Conservation (phyloP, 2,329 filamentous ascomycete genomes). For the Cadophora gregata region DNA sequence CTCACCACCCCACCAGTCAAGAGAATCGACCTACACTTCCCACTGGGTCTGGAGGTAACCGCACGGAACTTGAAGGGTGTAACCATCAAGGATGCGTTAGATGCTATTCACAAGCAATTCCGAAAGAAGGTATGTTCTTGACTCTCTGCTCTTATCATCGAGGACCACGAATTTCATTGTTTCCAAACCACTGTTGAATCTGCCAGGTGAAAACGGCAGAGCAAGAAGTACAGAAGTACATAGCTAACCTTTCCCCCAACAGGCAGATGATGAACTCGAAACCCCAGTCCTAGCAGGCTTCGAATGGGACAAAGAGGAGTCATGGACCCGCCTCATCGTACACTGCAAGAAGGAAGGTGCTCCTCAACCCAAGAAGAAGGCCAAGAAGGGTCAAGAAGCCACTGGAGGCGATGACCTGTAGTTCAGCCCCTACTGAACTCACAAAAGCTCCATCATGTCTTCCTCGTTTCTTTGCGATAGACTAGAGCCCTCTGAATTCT, state of each 20-base stretch:
- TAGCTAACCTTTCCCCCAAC: constrained; percentile 34
- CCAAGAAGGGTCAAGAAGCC: constrained; percentile 59
- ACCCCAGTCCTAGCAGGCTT: constrained; percentile 89
- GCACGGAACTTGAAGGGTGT: constrained; percentile 93
- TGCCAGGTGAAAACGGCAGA: background rate
- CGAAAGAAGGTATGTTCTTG: constrained; percentile 82
- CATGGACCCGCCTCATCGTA: constrained; percentile 85
- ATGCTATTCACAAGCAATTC: constrained; percentile 94
- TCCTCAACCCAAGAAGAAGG: constrained; percentile 67
- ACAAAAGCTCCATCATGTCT: constrained; percentile 25
- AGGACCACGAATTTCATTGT: too few relatives aligned
- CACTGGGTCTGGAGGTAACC: constrained; percentile 83
- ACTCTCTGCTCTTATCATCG: too few relatives aligned
- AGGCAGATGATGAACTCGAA: constrained; percentile 93
- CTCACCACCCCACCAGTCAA: constrained; percentile 85
- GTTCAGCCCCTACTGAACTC: constrained; percentile 13
- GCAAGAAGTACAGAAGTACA: background rate
- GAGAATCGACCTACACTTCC: constrained; percentile 93
- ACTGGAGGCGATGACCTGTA: constrained; percentile 46
- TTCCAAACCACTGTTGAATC: too few relatives aligned
- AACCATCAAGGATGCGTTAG: constrained; percentile 95
- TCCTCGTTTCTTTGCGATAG: constrained; percentile 20
- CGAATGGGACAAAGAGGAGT: constrained; percentile 95
- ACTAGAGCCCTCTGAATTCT: constrained; percentile 20
- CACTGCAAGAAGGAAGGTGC: constrained; percentile 78